These are phyloP conservation scores for Chrysoporthe deuterocubensis DNA, from an alignment of 2,329 filamentous ascomycete species.

Conservation along the genomic window DNA sequence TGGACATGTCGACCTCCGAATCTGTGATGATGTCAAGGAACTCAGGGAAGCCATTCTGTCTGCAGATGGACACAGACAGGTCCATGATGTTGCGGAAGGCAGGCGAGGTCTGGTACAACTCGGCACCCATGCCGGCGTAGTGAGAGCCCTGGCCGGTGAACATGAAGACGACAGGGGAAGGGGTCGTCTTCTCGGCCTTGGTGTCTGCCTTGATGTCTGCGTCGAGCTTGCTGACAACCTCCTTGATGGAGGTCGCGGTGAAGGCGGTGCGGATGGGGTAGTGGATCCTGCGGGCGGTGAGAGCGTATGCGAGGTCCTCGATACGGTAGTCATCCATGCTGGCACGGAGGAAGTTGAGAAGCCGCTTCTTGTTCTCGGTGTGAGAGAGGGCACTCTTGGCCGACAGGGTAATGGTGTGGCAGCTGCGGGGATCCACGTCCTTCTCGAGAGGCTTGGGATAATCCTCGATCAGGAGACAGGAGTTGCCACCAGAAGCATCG, in stretches of 20 bases:
- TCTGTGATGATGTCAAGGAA: conserved; percentile 51
- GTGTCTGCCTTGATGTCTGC: conserved; percentile 41
- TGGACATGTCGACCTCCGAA: conserved; percentile 42
- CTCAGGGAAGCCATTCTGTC: conserved; percentile 51
- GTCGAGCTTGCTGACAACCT: conserved; percentile 40
- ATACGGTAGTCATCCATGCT: conserved; percentile 55
- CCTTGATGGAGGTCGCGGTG: conserved; percentile 41
- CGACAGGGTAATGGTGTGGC: conserved; percentile 56
- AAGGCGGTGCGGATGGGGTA: conserved; percentile 54
- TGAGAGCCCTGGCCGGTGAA: conserved; percentile 56
- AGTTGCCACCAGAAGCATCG: conserved; percentile 68
- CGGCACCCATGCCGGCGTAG: conserved; percentile 48
- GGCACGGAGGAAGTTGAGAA: conserved; percentile 41
- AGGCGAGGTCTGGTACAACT: conserved; percentile 45
- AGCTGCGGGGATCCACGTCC: conserved; percentile 49
- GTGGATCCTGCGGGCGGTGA: conserved; percentile 64
- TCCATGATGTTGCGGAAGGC: conserved; percentile 52
- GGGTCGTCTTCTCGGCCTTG: conserved; percentile 41
- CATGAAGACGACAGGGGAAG: conserved; percentile 47
- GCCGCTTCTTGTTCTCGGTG: conserved; percentile 55
- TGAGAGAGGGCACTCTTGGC: conserved; percentile 54
- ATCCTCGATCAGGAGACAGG: conserved; percentile 63
- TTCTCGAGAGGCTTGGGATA: conserved; percentile 42
- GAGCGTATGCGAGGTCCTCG: conserved; percentile 62
- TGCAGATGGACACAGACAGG: conserved; percentile 55